A percentile compares a stretch with the other conserved stretches of the same genome.
phyloP scores from a whole-genome alignment of 805 yeast species.

The Kuraishia piskuri region DNA sequence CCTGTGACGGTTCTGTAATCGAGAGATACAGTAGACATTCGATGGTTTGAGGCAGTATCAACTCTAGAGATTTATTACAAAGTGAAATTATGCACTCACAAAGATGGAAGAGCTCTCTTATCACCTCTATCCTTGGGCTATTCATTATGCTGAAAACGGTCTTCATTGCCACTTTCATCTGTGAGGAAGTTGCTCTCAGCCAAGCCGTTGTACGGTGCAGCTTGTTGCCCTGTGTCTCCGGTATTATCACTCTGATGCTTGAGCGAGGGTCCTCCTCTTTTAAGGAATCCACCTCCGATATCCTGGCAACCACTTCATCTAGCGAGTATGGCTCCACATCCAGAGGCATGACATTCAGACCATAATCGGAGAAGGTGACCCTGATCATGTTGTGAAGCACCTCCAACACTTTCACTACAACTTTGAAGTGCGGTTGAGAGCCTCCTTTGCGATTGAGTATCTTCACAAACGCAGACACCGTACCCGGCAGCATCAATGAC shows the following conservation, averaged over 20 bases:
- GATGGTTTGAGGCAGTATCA: background rate
- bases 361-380: conserved; percentile 33
- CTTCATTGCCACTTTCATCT: conserved; percentile 37
- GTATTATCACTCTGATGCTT: background rate
- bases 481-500: conserved; percentile 44
- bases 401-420: conserved; percentile 21
- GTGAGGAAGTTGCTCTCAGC: conserved; percentile 45
- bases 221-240: conserved; percentile 4
- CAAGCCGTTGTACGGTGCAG: conserved; percentile 27
- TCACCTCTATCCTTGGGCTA: conserved; percentile 25
- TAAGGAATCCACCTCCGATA: conserved; percentile 6
- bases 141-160: conserved; percentile 18
- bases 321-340: conserved; percentile 12
- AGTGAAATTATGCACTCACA: conserved; percentile 19
- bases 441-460: conserved; percentile 14
- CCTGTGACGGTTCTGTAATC: background rate
- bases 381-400: conserved; percentile 21
- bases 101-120: conserved; percentile 21
- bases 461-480: conserved; percentile 34
- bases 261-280: background rate
- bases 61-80: conserved; percentile 5
- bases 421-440: conserved; percentile 27
- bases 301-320: conserved; percentile 8
- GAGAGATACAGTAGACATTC: background rate
- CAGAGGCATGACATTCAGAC: conserved; percentile 18